phyloP scores from a whole-genome alignment of 768 basidiomycete genomes.

The Zangia roseola region DNA sequence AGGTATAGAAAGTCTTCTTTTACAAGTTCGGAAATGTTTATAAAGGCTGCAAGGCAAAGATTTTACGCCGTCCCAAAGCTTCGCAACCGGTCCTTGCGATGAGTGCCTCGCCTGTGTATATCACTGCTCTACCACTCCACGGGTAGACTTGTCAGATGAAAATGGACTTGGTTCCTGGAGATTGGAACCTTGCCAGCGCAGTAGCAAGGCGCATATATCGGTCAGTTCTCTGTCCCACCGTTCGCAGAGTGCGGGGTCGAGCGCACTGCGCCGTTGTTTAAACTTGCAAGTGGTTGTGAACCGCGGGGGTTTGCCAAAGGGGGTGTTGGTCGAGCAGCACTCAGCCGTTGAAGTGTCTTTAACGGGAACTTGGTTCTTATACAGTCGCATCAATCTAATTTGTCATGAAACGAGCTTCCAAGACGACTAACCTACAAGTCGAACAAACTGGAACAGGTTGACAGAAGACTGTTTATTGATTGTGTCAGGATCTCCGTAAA shows the following conservation, averaged over 20 bases:
- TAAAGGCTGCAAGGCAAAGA: constrained; percentile 30
- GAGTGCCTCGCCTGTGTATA: constrained; percentile 47
- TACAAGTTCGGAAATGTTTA: not conserved
- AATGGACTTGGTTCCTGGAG: not conserved
- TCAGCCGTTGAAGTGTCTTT: constrained; percentile 83
- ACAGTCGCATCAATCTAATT: not conserved
- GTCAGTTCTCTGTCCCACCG: constrained; percentile 18
- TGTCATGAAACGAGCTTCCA: not conserved
- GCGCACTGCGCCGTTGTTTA: constrained; percentile 30
- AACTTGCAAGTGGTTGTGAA: constrained; percentile 35
- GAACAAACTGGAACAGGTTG: constrained; percentile 91
- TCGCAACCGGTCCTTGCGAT: constrained; percentile 2
- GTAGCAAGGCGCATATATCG: not conserved
- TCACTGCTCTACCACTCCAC: constrained; percentile 50
- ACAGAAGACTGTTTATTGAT: constrained; percentile 73
- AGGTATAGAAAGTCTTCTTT: constrained; percentile 39
- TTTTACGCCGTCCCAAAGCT: constrained; percentile 30
- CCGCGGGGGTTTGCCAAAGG: constrained; percentile 28
- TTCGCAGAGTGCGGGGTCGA: constrained; percentile 15
- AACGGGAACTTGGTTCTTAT: constrained; percentile 91
- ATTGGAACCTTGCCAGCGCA: not conserved
- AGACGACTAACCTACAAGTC: constrained; percentile 76
- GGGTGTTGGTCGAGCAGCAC: constrained; percentile 52
- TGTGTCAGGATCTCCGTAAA: constrained; percentile 9
- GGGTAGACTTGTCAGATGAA: constrained; percentile 5